phyloP scores from a whole-genome alignment of 1,139 yeast genomes.

The Pneumocystis murina region DNA sequence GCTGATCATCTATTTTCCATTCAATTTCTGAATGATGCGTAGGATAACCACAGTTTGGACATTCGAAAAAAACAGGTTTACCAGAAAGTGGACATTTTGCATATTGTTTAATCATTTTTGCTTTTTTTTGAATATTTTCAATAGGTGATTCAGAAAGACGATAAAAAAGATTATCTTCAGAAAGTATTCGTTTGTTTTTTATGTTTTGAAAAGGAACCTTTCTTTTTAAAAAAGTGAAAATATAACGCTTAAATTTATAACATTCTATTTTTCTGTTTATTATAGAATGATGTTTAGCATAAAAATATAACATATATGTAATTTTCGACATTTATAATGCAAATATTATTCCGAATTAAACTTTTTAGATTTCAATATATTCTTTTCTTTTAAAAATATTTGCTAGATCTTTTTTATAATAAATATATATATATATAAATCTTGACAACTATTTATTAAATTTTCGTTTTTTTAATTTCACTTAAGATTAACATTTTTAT shows the following conservation, averaged over 20 bases:
- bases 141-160: constrained; percentile 89
- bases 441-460: neutral
- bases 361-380: neutral
- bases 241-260: neutral
- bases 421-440: neutral
- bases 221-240: neutral
- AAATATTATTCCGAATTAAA: neutral
- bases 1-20: constrained; percentile 65
- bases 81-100: constrained; percentile 87
- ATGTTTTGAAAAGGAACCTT: neutral
- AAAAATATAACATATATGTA: neutral
- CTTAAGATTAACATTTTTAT: neutral
- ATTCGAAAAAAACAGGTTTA: constrained; percentile 64
- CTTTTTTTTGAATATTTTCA: constrained; percentile 75
- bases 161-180: constrained; percentile 52
- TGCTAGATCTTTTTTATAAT: neutral
- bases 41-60: constrained; percentile 91
- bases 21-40: constrained; percentile 86
- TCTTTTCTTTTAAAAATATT: neutral
- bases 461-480: neutral
- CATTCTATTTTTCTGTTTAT: neutral
- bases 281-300: neutral
- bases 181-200: constrained; percentile 26
- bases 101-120: constrained; percentile 73
- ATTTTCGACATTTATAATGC: neutral